These are phyloP conservation scores for Aegilops umbellulata DNA, from an alignment of 176 grass and related monocot genomes.

Conservation along the genomic window DNA sequence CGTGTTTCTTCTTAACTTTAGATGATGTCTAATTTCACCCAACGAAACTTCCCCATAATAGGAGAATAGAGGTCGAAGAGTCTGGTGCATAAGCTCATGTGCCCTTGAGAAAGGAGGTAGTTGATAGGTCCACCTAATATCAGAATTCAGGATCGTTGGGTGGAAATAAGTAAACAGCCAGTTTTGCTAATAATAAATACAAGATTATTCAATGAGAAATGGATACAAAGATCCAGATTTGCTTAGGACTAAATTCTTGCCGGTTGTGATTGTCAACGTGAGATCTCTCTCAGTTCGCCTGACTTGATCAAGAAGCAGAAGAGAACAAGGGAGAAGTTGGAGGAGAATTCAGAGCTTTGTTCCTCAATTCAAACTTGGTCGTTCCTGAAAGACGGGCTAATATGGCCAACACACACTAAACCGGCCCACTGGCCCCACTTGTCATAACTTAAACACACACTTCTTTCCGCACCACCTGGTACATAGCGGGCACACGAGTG, in stretches of 20 bases:
- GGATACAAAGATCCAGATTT: background rate
- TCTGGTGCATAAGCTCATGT: background rate
- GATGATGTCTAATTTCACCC: background rate
- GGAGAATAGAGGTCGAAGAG: background rate
- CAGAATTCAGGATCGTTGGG: background rate
- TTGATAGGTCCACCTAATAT: background rate
- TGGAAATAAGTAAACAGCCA: slow-evolving; percentile 3
- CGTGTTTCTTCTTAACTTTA: background rate
- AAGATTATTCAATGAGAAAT: background rate
- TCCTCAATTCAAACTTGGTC: background rate
- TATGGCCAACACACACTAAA: background rate
- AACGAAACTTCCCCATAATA: background rate
- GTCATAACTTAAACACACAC: background rate
- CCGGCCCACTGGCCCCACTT: background rate
- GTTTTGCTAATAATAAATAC: background rate
- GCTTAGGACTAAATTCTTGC: background rate
- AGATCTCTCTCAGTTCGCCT: no score
- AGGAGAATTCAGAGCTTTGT: background rate
- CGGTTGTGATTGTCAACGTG: no score
- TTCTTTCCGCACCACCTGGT: background rate
- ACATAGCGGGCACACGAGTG: background rate
- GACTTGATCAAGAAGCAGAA: no score
- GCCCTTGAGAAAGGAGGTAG: background rate
- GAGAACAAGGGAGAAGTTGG: no score
- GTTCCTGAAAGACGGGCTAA: background rate